Percentiles rank a stretch among this genome's conserved stretches.
phyloP scores from a whole-genome alignment of 768 basidiomycete species.

The Gautieria morchelliformis region DNA sequence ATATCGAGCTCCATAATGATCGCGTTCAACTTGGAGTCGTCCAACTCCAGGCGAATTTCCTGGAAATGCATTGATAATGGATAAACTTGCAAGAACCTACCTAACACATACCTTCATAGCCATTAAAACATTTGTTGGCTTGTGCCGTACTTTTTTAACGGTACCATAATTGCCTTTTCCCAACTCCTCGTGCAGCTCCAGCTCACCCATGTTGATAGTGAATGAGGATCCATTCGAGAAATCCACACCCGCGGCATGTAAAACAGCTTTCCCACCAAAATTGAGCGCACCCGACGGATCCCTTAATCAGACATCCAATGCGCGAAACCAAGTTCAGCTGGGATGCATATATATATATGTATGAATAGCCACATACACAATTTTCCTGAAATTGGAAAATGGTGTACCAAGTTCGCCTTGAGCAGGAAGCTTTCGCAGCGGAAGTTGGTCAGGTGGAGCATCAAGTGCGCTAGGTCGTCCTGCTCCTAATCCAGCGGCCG shows the following conservation, averaged over 20 bases:
- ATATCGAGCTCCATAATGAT: conserved; percentile 99
- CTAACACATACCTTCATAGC: conserved; percentile 82
- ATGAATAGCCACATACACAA: conserved; percentile 57
- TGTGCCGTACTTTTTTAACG: conserved; percentile 91
- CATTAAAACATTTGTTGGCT: conserved; percentile 91
- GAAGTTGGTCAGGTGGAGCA: conserved; percentile 21
- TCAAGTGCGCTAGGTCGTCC: conserved; percentile 45
- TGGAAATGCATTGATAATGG: conserved; percentile 23
- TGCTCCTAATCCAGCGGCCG: conserved; percentile 61
- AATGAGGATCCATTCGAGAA: conserved; percentile 89
- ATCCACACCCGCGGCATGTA: conserved; percentile 81
- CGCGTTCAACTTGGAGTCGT: conserved; percentile 84
- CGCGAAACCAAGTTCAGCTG: background rate
- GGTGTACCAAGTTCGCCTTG: conserved; percentile 52
- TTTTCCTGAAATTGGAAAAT: conserved; percentile 88
- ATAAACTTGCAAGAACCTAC: background rate
- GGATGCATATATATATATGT: background rate
- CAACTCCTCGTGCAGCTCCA: conserved; percentile 85
- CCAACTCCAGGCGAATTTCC: conserved; percentile 97
- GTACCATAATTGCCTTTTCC: conserved; percentile 97
- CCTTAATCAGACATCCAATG: conserved; percentile 29
- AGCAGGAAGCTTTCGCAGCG: conserved; percentile 17
- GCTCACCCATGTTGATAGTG: conserved; percentile 89
- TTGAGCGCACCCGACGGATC: conserved; percentile 95
- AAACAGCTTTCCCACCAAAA: conserved; percentile 86